phyloP scores from a whole-genome alignment of 768 basidiomycete species.

The Boletus vermiculosoides region DNA sequence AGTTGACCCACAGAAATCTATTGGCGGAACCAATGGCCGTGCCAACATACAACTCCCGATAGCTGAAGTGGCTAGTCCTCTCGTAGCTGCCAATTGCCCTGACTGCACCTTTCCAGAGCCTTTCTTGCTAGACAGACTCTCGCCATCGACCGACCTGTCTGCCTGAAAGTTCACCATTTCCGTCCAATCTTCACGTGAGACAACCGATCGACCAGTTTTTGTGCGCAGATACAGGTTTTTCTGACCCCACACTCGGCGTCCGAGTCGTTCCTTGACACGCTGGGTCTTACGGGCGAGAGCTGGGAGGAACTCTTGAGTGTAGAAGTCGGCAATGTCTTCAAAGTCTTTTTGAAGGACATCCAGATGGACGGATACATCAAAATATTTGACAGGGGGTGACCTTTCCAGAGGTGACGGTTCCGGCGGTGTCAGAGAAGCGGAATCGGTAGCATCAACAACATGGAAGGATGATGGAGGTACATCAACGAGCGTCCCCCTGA shows the following conservation, averaged over 20 bases:
- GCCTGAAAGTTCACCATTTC: conserved; percentile 47
- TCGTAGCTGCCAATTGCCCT: conserved; percentile 1
- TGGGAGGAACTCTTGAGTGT: conserved; percentile 36
- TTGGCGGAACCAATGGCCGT: conserved; percentile 9
- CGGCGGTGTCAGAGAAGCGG: conserved; percentile 31
- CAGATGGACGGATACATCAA: conserved; percentile 59
- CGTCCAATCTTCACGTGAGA: conserved; percentile 50
- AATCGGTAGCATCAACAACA: not conserved
- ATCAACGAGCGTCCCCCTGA: not conserved
- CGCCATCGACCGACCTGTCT: not conserved
- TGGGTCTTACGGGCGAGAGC: conserved; percentile 52
- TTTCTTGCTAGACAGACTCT: not conserved
- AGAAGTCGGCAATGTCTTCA: conserved; percentile 46
- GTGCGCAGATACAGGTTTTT: conserved; percentile 54
- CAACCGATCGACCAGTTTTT: conserved; percentile 27
- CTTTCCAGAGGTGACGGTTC: conserved; percentile 2
- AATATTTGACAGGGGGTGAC: conserved; percentile 26
- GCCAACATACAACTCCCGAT: not conserved
- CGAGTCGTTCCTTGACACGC: conserved; percentile 72
- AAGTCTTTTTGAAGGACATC: conserved; percentile 55
- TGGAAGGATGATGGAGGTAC: not conserved
- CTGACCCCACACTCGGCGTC: conserved; percentile 68
- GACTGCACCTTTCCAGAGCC: not conserved
- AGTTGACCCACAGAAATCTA: conserved; percentile 25
- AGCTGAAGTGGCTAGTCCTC: conserved; percentile 8